Conservation (phyloP, 2,329 filamentous ascomycete genomes). For the Nemania abortiva region DNA sequence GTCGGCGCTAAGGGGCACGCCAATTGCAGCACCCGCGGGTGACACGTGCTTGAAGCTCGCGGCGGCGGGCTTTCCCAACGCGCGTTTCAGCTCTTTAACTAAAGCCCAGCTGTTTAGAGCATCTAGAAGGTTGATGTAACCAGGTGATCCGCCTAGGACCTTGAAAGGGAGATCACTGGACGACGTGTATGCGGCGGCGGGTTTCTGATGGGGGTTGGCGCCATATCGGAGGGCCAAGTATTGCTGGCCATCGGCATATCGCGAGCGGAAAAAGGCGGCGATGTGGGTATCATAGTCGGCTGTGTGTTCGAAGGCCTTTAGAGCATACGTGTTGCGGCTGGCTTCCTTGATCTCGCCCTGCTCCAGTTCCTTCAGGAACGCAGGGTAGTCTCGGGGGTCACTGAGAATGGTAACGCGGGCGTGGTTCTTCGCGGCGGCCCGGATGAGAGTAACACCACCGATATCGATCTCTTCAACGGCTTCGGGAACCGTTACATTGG, state of each 20-base stretch:
- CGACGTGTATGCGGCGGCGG: slow-evolving; percentile 84
- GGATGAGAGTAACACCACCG: slow-evolving; percentile 94
- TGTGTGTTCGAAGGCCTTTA: slow-evolving; percentile 99
- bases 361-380: slow-evolving; percentile 92
- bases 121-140: slow-evolving; percentile 97
- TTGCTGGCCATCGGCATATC: slow-evolving; percentile 90
- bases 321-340: slow-evolving; percentile 87
- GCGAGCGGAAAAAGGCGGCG: slow-evolving; percentile 96
- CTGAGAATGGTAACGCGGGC: slow-evolving; percentile 94
- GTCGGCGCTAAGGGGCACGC: slow-evolving; percentile 83
- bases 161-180: slow-evolving; percentile 89
- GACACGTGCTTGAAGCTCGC: slow-evolving; percentile 99
- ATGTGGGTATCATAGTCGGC: slow-evolving; percentile 97
- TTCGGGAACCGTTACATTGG: slow-evolving; percentile 96
- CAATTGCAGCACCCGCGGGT: slow-evolving; percentile 94
- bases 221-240: slow-evolving; percentile 91
- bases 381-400: slow-evolving; percentile 92
- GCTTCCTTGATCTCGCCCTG: slow-evolving; percentile 86
- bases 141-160: slow-evolving; percentile 87
- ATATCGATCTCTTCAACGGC: slow-evolving; percentile 99
- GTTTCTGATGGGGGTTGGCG: slow-evolving; percentile 98
- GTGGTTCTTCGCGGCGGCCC: slow-evolving; percentile 98
- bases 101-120: slow-evolving; percentile 96
- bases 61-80: slow-evolving; percentile 87
- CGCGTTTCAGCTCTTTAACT: slow-evolving; percentile 94